Base-by-base conservation (phyloP, 768 basidiomycete genomes). In the Lactarius psammicola region DNA sequence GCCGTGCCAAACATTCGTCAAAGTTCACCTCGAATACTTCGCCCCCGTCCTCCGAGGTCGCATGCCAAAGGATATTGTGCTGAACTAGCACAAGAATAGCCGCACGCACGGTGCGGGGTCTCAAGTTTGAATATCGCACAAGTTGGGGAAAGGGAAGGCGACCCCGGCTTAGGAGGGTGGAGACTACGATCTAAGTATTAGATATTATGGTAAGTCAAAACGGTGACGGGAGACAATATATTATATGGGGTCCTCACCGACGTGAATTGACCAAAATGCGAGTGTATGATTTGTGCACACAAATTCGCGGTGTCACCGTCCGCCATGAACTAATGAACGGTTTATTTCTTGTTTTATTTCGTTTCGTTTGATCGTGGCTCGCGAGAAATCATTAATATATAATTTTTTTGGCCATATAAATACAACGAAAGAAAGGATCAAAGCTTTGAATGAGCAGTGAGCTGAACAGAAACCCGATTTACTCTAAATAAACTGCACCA, bases 21-120 rank as follows among this genome's bases (percentile, higher is more conserved):
- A 86, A 78, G 71, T 94, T 94, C 68, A 96, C 79, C 74, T 97
- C 94, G 56, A 91, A 80, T 64, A 90, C 83, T 68, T 89, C 90
- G 6, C 84, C 85, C 49, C 86, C 88, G n/a, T 87, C 85, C 10
- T 87, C 87, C 6, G 82, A 82, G 44, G 83, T 82, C 10, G 88
- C 84, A 73, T 94, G 92, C 91, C 94, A 95, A 53, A 95, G 80
- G 53, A 97, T 76, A 76, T 97, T 95, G 74, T 98, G 95, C 74
- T 98, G 95, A 20, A 95, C 82, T 60, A 98, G 83, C 54, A 89
- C 84, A 54, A 97, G 79, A 23, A 95, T 78, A 23, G 86, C 82
- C 31, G 87, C 86, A 60, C 89, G 86, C 17, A 88, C 83, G 1
- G 82, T 85, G 30, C 87, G 85, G 11, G 86, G 82, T 71, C 86